phyloP scores from a whole-genome alignment of 2,329 filamentous ascomycete genomes.

The Phaeophleospora eucalypticola region DNA sequence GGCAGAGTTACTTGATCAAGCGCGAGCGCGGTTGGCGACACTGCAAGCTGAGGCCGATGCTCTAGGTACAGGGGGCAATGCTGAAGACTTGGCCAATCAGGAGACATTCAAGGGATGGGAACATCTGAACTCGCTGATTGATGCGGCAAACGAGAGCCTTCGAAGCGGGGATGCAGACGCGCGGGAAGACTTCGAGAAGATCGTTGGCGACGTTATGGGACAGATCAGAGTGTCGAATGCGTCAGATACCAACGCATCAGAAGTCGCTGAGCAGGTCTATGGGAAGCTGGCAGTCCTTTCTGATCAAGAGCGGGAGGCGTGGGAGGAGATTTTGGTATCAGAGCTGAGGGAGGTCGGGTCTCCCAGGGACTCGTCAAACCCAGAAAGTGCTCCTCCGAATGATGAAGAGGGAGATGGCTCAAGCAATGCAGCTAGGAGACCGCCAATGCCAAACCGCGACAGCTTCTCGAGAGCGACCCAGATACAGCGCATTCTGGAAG shows the following conservation, averaged over 20 bases:
- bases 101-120: slow-evolving; percentile 27
- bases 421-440: slow-evolving; percentile 28
- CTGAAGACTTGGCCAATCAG: slow-evolving; percentile 6
- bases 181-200: slow-evolving; percentile 9
- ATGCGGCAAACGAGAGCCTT: slow-evolving; percentile 24
- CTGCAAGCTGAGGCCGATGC: slow-evolving; percentile 21
- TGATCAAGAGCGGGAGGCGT: slow-evolving; percentile 21
- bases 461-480: slow-evolving; percentile 45
- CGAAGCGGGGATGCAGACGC: slow-evolving; percentile 11
- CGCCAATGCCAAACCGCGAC: slow-evolving; percentile 46
- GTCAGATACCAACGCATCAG: slow-evolving; percentile 11
- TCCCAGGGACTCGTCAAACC: background rate
- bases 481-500: slow-evolving; percentile 47
- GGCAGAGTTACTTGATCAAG: slow-evolving; percentile 27
- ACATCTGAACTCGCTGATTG: slow-evolving; percentile 22
- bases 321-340: slow-evolving; percentile 25
- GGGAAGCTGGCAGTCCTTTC: slow-evolving; percentile 21
- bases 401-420: background rate
- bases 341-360: slow-evolving; percentile 8
- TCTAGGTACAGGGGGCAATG: background rate
- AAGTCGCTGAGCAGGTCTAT: slow-evolving; percentile 23
- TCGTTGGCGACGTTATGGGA: slow-evolving; percentile 16
- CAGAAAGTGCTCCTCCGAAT: background rate
- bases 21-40: slow-evolving; percentile 22
- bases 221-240: slow-evolving; percentile 23